These are phyloP conservation scores for Fusarium sp. DNA, from an alignment of 2,329 filamentous ascomycete species.

Conservation along the genomic window DNA sequence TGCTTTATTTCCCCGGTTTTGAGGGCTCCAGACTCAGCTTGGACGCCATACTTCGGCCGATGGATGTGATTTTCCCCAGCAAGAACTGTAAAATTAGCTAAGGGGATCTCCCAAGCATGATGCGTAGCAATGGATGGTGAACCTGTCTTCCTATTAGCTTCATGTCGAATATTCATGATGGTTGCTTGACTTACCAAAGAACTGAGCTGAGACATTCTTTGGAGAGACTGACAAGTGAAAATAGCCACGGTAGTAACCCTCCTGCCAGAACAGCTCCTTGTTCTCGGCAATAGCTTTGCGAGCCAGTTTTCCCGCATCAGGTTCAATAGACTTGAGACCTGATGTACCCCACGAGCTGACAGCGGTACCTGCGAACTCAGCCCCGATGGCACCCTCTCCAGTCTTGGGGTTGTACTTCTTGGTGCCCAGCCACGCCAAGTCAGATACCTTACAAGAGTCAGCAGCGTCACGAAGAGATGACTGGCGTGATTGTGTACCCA, in stretches of 20 bases:
- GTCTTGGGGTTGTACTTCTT: not conserved
- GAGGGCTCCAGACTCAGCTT: not conserved
- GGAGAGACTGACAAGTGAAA: not conserved
- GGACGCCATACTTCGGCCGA: not conserved
- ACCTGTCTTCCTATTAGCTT: not conserved
- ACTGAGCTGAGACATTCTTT: not conserved
- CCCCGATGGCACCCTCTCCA: not conserved
- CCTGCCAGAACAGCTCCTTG: not conserved
- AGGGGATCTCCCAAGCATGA: not conserved
- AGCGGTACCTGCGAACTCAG: not conserved
- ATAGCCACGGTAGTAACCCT: not conserved
- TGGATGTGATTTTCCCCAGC: not conserved
- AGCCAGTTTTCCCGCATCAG: not conserved
- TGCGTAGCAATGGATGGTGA: not conserved
- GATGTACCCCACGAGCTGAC: not conserved
- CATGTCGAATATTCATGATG: rapidly evolving
- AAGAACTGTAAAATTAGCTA: not conserved
- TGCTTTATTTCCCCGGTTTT: not conserved
- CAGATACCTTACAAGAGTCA: not conserved
- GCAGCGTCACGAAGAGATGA: rapidly evolving
- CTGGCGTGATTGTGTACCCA: not conserved
- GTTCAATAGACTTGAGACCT: not conserved
- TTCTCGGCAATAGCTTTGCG: not conserved
- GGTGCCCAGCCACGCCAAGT: not conserved
- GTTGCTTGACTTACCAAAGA: not conserved